A percentile compares a stretch with the other conserved stretches of the same genome.
These are phyloP conservation scores for Dothiorella sarmentorum DNA, from an alignment of 2,329 filamentous ascomycete genomes.

Conservation along the genomic window DNA sequence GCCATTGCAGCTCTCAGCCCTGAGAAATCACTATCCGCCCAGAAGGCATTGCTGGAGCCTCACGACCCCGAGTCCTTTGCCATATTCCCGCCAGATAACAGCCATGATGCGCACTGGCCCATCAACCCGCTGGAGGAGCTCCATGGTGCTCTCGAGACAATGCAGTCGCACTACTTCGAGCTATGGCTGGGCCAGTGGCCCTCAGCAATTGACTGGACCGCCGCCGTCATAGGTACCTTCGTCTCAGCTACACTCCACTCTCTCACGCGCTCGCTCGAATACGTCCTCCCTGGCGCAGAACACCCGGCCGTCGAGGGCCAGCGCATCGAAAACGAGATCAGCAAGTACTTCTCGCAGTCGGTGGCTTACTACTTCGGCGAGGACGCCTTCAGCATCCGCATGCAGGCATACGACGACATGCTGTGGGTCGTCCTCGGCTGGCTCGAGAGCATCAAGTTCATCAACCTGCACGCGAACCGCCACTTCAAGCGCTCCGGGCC, in stretches of 20 bases:
- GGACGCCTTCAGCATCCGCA: constrained; percentile 69
- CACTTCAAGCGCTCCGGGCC: constrained; percentile 49
- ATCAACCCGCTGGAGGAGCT: constrained; percentile 33
- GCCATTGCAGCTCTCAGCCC: background rate
- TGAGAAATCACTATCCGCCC: background rate
- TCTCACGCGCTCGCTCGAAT: constrained; percentile 60
- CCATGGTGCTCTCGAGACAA: constrained; percentile 61
- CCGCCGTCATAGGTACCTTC: constrained; percentile 77
- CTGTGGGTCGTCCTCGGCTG: constrained; percentile 92
- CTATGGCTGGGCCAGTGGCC: constrained; percentile 80
- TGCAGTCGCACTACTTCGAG: constrained; percentile 77
- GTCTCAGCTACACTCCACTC: constrained; percentile 69
- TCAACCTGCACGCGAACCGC: constrained; percentile 62
- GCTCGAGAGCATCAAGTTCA: constrained; percentile 77
- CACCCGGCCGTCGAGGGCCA: constrained; percentile 34
- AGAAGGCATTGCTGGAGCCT: background rate
- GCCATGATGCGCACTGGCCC: background rate
- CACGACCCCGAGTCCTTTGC: background rate
- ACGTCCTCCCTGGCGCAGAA: constrained; percentile 38
- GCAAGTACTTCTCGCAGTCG: constrained; percentile 74
- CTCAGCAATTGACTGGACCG: constrained; percentile 86
- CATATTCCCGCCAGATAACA: background rate
- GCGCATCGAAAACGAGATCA: constrained; percentile 72
- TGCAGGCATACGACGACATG: constrained; percentile 88
- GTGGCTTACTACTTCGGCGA: constrained; percentile 83